Evolutionary conservation across 352 stramenopile genomes (phyloP), one percentile per base, ranked within the genome.

Genomic region (Pythium diclinum): DNA sequence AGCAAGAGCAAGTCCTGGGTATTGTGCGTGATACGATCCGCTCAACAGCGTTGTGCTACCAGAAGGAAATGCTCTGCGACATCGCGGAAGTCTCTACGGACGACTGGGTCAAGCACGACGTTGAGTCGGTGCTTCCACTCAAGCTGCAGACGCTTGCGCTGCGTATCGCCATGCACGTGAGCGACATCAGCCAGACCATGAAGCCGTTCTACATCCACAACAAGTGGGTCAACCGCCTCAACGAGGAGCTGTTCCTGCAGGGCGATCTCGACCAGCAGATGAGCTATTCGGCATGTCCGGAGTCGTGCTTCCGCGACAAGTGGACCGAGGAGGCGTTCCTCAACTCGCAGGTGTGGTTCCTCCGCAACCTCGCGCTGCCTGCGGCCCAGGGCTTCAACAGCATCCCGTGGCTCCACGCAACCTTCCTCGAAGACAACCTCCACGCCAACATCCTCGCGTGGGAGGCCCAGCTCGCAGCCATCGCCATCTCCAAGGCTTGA

Each of bases 161-260:
- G 40, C 79, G 83, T 14, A 84, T 79, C 44, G 79, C 79, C n/a
- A 85, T 92, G 78, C 85, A 94, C 58, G 83, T 89, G 60, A 89
- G 83, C 60, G 85, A 94, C 61, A 88, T 94, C 44, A 87, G 81
- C 52, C 85, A 94, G 69, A 92, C 83, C 21, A 91, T 88, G 78
- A 94, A 94, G 72, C 83, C 85, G 44, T 91, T 91, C 46, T 59
- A 33, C 14, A 81, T 88, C 62, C 85, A 94, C 67, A 59, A 79
- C 65, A 85, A 87, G 71, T 94, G 85, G 85, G 85, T 94, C 14
- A 67, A 74, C 42, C 78, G 81, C 16, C 80, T 94, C 8, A 87
- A 81, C 47, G 75, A 87, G 55, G 85, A 94, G 73, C 72, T 82
- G 54, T 91, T 87, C 57, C 67, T 76, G 34, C 83, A 94, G 61